Conservation (phyloP, 2,329 filamentous ascomycete genomes). For the Taxawa tesnikishii region DNA sequence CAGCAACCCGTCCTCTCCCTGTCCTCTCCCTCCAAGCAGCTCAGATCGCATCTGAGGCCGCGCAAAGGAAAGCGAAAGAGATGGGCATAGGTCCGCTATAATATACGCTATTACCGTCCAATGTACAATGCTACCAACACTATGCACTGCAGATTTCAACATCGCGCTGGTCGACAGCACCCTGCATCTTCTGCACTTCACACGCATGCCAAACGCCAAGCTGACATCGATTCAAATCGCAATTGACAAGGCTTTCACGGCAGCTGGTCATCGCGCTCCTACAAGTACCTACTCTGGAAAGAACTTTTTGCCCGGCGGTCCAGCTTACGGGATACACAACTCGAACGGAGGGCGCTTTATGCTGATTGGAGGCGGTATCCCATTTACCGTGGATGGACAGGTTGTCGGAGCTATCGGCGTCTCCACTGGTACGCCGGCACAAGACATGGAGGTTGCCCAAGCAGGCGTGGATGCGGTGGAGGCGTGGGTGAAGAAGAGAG, state of each 20-base stretch:
- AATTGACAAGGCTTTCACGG: conserved; percentile 50
- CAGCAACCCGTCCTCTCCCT: conserved; percentile 19
- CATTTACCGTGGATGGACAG: conserved; percentile 35
- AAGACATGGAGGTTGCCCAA: conserved; percentile 41
- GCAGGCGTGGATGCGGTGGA: conserved; percentile 39
- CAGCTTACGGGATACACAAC: conserved; percentile 39
- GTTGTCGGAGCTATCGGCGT: conserved; percentile 43
- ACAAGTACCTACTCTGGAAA: conserved; percentile 40
- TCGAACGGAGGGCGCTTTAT: conserved; percentile 41
- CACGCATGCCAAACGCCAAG: conserved; percentile 36
- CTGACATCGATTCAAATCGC: conserved; percentile 47
- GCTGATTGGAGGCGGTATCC: conserved; percentile 42
- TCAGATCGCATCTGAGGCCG: conserved; percentile 19
- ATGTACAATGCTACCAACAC: too few relatives aligned
- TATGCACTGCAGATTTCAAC: conserved; percentile 33
- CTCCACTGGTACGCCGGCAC: conserved; percentile 40
- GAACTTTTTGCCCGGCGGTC: conserved; percentile 39
- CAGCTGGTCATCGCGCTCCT: conserved; percentile 40
- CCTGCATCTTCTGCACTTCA: conserved; percentile 34
- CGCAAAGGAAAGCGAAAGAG: conserved; percentile 21
- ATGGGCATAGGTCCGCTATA: conserved; percentile 21
- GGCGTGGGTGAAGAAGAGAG: conserved; percentile 19
- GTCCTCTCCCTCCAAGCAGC: conserved; percentile 22
- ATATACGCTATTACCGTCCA: too few relatives aligned
- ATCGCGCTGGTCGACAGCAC: conserved; percentile 36